phyloP scores from a whole-genome alignment of 345 rosid genomes.

The Psidium friedrichsthalianum region DNA sequence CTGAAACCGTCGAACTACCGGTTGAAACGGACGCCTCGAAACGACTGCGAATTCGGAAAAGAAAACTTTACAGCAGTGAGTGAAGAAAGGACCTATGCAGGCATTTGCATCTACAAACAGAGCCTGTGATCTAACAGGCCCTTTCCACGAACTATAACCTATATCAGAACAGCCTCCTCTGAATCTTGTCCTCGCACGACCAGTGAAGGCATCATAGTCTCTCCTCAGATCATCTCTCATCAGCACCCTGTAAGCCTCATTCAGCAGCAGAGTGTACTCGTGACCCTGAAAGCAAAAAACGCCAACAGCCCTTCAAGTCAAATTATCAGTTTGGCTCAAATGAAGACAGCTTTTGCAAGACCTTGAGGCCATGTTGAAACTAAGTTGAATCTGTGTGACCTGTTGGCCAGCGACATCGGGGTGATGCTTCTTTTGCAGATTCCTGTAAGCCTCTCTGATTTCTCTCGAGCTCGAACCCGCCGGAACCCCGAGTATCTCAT shows the following conservation, averaged over 20 bases:
- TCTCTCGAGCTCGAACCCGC: constrained; percentile 23
- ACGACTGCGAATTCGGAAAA: not conserved
- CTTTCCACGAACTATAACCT: constrained; percentile 50
- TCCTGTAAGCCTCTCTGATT: constrained; percentile 52
- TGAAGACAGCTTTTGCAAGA: not conserved
- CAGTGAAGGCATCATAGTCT: constrained; percentile 31
- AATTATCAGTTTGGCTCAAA: not conserved
- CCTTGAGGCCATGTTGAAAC: not conserved
- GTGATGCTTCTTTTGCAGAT: constrained; percentile 51
- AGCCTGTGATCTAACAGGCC: constrained; percentile 42
- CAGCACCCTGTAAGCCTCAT: constrained; percentile 42
- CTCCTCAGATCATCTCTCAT: constrained; percentile 27
- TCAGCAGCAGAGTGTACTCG: constrained; percentile 31
- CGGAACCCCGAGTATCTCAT: constrained; percentile 44
- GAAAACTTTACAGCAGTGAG: not conserved
- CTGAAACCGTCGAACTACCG: constrained; percentile 9
- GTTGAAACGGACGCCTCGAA: not conserved
- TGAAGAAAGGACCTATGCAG: constrained; percentile 29
- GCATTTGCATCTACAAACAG: constrained; percentile 48
- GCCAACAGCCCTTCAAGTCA: not conserved
- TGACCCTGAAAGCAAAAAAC: constrained; percentile 20
- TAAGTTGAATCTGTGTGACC: constrained; percentile 9
- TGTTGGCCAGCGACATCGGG: constrained; percentile 55
- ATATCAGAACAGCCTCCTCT: constrained; percentile 2
- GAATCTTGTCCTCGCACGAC: constrained; percentile 8